Base-by-base conservation (phyloP, 495 filamentous ascomycete genomes). In the Daldinia loculata region DNA sequence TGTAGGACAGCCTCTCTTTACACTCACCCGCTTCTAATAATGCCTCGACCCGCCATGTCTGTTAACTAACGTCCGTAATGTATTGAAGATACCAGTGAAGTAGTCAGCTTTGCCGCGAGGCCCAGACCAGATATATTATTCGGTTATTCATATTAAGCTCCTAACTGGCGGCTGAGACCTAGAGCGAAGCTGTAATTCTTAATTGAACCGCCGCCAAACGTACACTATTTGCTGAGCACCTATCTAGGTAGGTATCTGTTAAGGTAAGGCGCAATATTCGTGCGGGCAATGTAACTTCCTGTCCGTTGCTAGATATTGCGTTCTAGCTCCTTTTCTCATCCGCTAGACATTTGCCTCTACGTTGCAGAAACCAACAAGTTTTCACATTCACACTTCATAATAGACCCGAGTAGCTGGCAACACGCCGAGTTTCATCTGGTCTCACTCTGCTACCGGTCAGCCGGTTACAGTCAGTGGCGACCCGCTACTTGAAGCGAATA, bases 391-490 rank as follows among this genome's bases (percentile, higher is more conserved):
- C 24, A 12, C 26, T 26, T 32, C n/a, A 51, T 45, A 19, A 56
- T 39, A 52, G 6, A 27, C 24, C 30, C 39, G 48, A 12, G 30
- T 19, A 19, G 12, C 53, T 59, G 14, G 4, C 15, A 30, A 26
- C 30, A 27, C 24, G 6, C 34, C 36, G 14, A 19, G 29, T 45
- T 63, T 61, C 69, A 41, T 56, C n/a, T 68, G 48, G 60, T 36
- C 57, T 67, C 61, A 45, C 48, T 53, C 62, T 53, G 50, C 27
- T 30, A 53, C 50, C 15, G 5, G 24, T 24, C 9, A 53, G 5
- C 14, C 11, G 24, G 50, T 30, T n/a, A 30, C 50, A 48, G 19
- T 22, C 43, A 4, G 43, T 48, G 0, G 43, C 19, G 2, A 22
- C 17, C 19, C 43, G 43, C 43, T 8, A 53, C 27, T 30, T 53